phyloP scores from a whole-genome alignment of 306 rosid species.

The Vigna nakashimae region DNA sequence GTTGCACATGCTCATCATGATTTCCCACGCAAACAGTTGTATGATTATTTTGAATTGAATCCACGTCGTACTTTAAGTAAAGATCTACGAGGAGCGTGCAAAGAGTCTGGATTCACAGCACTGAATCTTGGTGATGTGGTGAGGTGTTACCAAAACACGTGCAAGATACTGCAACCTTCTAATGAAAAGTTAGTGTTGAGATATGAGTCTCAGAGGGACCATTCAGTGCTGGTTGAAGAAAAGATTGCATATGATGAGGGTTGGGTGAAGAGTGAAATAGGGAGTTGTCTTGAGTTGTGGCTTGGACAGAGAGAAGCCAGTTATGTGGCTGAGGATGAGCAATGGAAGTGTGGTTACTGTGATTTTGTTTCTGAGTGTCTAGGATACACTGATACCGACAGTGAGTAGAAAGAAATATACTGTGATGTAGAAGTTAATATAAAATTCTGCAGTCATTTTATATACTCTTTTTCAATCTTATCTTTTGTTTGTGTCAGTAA shows the following conservation, averaged over 20 bases:
- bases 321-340: conserved; percentile 63
- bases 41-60: conserved; percentile 58
- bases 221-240: conserved; percentile 69
- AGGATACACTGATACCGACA: conserved; percentile 16
- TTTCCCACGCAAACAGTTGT: conserved; percentile 59
- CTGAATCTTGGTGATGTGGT: conserved; percentile 66
- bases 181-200: conserved; percentile 59
- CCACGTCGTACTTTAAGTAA: conserved; percentile 51
- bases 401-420: neutral
- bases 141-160: conserved; percentile 52
- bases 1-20: conserved; percentile 42
- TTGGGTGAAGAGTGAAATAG: conserved; percentile 63
- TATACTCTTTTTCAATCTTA: neutral
- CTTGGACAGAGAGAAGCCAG: conserved; percentile 64
- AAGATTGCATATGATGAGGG: conserved; percentile 52
- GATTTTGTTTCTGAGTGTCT: conserved; percentile 59
- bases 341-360: conserved; percentile 71
- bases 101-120: conserved; percentile 54
- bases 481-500: neutral
- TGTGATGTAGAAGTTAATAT: neutral
- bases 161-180: conserved; percentile 54
- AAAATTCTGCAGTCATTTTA: neutral
- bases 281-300: conserved; percentile 70
- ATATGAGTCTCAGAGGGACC: conserved; percentile 74
- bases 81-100: conserved; percentile 49